phyloP scores from a whole-genome alignment of 441 rosid species.

The Adansonia grandidieri region DNA sequence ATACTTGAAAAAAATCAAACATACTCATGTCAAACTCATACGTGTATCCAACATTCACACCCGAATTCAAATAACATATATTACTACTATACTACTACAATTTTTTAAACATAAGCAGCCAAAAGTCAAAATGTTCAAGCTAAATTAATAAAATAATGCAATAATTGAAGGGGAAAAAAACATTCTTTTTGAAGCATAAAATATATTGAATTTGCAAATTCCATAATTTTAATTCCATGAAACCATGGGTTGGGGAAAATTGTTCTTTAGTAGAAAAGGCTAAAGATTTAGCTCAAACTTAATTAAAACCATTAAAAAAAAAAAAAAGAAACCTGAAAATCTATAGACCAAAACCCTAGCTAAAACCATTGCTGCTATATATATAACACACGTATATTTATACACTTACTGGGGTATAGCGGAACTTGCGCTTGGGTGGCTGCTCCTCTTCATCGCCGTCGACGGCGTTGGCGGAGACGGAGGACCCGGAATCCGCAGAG shows the following conservation, averaged over 20 bases:
- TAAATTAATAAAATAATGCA: not conserved
- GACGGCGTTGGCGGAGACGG: not conserved
- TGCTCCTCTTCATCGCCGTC: conserved; percentile 44
- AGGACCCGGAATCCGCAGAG: conserved; percentile 32
- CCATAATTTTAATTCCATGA: not conserved
- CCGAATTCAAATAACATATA: no score
- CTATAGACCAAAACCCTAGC: not conserved
- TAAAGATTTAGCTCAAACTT: not conserved
- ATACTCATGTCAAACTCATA: no score
- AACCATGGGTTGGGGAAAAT: not conserved
- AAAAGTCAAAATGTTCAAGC: no score
- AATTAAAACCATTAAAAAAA: not conserved
- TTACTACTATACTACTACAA: no score
- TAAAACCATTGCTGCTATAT: not conserved
- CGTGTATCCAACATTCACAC: no score
- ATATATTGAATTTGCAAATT: not conserved
- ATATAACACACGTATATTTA: not conserved
- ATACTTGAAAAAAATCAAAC: no score
- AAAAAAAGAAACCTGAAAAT: not conserved
- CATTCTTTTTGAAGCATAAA: not conserved
- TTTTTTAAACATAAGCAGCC: no score
- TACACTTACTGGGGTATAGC: conserved; percentile 80
- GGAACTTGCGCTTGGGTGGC: conserved; percentile 71
- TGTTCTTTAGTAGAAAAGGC: not conserved
- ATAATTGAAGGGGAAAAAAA: not conserved